Evolutionary conservation across 768 basidiomycete genomes (phyloP), one percentile per base, ranked within the genome.

Genomic region (Tricholoma bakamatsutake): DNA sequence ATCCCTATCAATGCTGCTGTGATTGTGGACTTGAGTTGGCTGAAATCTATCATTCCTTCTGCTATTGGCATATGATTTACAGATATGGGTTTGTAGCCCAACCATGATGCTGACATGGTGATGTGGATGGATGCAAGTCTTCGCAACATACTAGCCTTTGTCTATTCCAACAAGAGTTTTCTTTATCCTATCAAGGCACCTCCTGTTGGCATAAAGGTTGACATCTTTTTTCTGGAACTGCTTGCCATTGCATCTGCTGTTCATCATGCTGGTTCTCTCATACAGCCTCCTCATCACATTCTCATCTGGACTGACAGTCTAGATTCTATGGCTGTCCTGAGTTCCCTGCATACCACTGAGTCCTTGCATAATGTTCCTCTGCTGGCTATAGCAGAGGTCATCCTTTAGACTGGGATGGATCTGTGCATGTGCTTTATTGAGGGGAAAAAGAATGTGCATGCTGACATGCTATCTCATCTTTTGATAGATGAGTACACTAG

Each of bases 221-320:
- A 51, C 24, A 48, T 52, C 42, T 54, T 60, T 11, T 53, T 53
- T 42, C 42, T 57, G 4, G 50, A 57, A 31, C 31, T 57, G 28
- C 27, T 52, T 1, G 56, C 56, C 15, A 57, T 57, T 15, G 15
- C 52, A n/a, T 50, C 51, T 13, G 55, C 51, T 4, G 34, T 59
- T 17, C 34, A 31, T 7, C 53, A 59, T 37, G 56, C 43, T 15
- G 57, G 56, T 0, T 37, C 52, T 11, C 21, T 62, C 3, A 18
- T 31, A 4, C n/a, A 24, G 0, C 63, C 61, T 2, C 63, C 61
- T 5, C 33, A 45, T 1, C 53, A 39, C 3, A 4, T 64, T 3
- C 58, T 65, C 8, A 33, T 65, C 2, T 65, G 37, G 33, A 50
- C 58, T 0, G 62, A 65, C 49, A 64, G 60, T 28, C 52, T 61